A percentile compares a stretch with the other conserved stretches of the same genome.
These are phyloP conservation scores for Heliocybe sulcata DNA, from an alignment of 1,284 basidiomycete species.

Conservation along the genomic window DNA sequence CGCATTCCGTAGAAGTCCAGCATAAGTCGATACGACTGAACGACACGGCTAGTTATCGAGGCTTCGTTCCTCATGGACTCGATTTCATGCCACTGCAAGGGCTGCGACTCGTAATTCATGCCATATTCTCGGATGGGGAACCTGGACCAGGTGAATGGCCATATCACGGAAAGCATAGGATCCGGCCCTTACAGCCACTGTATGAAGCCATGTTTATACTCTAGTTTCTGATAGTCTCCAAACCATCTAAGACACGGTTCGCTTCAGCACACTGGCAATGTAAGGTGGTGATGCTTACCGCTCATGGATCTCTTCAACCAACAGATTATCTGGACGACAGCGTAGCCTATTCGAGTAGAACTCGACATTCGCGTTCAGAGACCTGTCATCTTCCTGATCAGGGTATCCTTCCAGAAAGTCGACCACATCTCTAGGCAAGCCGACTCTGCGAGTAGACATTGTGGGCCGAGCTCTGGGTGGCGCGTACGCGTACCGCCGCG, in stretches of 20 bases:
- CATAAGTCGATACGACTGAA: conserved; percentile 63
- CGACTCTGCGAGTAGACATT: conserved; percentile 2
- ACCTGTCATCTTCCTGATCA: conserved; percentile 28
- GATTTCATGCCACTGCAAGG: conserved; percentile 60
- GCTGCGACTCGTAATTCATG: conserved; percentile 63
- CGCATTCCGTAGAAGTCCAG: conserved; percentile 72
- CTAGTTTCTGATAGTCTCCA: conserved; percentile 55
- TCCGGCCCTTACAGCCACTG: conserved; percentile 60
- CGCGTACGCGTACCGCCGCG: background rate
- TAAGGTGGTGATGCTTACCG: conserved; percentile 31
- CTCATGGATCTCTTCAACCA: conserved; percentile 58
- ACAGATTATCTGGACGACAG: conserved; percentile 54
- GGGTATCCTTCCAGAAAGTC: conserved; percentile 62
- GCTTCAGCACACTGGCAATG: background rate
- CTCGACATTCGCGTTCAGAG: conserved; percentile 40
- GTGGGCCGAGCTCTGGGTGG: background rate
- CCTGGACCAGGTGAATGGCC: conserved; percentile 22
- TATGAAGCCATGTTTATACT: conserved; percentile 65
- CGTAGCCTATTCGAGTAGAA: conserved; percentile 57
- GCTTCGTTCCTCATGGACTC: conserved; percentile 48
- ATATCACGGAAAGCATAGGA: background rate
- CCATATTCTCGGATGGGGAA: conserved; percentile 65
- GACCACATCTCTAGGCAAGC: conserved; percentile 46
- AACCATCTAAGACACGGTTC: conserved; percentile 45
- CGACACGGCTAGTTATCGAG: conserved; percentile 40